These are phyloP conservation scores for Chrysosporium queenslandicum DNA, from an alignment of 2,329 filamentous ascomycete genomes.

Conservation along the genomic window DNA sequence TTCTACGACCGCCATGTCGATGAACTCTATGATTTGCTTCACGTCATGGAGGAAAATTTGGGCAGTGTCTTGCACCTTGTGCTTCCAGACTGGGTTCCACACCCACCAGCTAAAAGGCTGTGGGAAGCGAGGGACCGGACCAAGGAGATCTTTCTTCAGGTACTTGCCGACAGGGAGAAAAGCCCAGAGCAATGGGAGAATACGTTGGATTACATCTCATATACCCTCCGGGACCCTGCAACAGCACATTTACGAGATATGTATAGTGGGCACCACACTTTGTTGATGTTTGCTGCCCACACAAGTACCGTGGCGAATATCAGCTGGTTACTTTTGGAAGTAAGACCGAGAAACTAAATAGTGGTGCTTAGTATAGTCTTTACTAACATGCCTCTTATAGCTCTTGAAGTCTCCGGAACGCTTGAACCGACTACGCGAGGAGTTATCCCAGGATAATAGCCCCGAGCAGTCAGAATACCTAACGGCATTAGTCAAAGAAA, in stretches of 20 bases:
- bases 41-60: slow-evolving; percentile 16
- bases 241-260: slow-evolving; percentile 15
- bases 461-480: slow-evolving; percentile 14
- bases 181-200: slow-evolving; percentile 15
- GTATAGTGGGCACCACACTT: slow-evolving; percentile 16
- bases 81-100: slow-evolving; percentile 17
- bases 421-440: slow-evolving; percentile 13
- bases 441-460: slow-evolving; percentile 12
- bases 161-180: slow-evolving; percentile 15
- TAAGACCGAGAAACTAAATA: no score
- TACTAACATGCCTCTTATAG: no score
- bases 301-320: slow-evolving; percentile 17
- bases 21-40: slow-evolving; percentile 16
- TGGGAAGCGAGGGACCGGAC: slow-evolving; percentile 14
- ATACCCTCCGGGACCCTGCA: slow-evolving; percentile 16
- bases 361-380: no score
- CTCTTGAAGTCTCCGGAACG: slow-evolving; percentile 14
- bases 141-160: slow-evolving; percentile 14
- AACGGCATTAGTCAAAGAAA: slow-evolving; percentile 16
- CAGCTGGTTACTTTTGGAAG: slow-evolving; percentile 17
- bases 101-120: slow-evolving; percentile 13
- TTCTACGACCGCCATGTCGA: slow-evolving; percentile 16
- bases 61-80: slow-evolving; percentile 16
- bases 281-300: slow-evolving; percentile 18
- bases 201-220: slow-evolving; percentile 17